These are phyloP conservation scores for Sphagnurus paluster DNA, from an alignment of 1,284 basidiomycete genomes.

Conservation along the genomic window DNA sequence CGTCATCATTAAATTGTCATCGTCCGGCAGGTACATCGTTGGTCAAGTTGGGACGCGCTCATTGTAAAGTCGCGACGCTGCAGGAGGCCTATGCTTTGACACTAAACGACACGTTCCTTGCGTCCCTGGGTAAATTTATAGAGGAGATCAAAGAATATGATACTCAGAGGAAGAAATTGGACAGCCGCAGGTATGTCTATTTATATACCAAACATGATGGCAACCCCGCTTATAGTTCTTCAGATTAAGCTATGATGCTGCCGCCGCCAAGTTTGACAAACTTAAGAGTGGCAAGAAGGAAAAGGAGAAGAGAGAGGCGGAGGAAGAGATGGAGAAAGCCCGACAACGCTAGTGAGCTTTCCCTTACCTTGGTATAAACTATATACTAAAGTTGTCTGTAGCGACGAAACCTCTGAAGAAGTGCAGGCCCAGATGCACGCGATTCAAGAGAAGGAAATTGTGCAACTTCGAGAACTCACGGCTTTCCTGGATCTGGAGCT, in stretches of 20 bases:
- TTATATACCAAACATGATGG: neutral
- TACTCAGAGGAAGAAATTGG: constrained; percentile 72
- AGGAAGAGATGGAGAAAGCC: constrained; percentile 74
- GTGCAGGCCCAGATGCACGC: constrained; percentile 71
- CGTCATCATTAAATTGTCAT: neutral
- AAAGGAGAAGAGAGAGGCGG: constrained; percentile 70
- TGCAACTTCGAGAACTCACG: constrained; percentile 68
- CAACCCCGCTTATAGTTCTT: neutral
- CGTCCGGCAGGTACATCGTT: constrained; percentile 58
- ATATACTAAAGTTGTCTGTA: constrained; percentile 28
- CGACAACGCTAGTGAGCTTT: constrained; percentile 74
- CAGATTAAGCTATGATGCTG: constrained; percentile 78
- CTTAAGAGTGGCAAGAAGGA: constrained; percentile 66
- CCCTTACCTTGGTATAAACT: neutral
- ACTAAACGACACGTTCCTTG: constrained; percentile 70
- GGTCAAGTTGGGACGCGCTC: constrained; percentile 73
- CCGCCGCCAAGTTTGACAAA: constrained; percentile 66
- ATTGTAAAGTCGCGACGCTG: constrained; percentile 77
- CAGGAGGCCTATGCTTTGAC: constrained; percentile 78
- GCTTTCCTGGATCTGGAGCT: constrained; percentile 71
- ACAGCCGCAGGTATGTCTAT: constrained; percentile 65
- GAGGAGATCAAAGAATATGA: constrained; percentile 77
- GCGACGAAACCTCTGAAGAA: constrained; percentile 82
- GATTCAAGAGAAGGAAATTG: constrained; percentile 76
- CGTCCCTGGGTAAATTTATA: constrained; percentile 58